Base-by-base conservation (phyloP, 1,284 basidiomycete species). In the Cryptococcus amylolentus region DNA sequence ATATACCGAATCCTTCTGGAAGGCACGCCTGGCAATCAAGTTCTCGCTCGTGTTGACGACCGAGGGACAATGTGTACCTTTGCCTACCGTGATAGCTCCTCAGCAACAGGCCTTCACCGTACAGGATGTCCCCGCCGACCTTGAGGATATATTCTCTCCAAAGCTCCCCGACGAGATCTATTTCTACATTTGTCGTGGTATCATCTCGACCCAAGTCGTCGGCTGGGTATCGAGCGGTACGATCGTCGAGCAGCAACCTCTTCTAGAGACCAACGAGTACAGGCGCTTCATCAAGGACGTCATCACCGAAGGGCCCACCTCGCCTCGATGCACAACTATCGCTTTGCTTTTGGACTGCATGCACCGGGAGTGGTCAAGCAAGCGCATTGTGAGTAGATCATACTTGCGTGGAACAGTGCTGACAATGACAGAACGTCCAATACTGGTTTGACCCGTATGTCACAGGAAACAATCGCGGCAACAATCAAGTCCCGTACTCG, bases 111-210 rank as follows among this genome's bases (percentile, higher is more conserved):
- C 73, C 45, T 65, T 87, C 48, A 90, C 89, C 0, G 84, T 88
- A 0, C 85, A 87, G 26, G 95, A 98, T 66, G 86, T 98, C 39
- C 95, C 95, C 1, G 77, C 80, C 44, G 95, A 98, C 78, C 80
- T 99, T 40, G 89, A 96, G 72, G 93, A 97, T 52, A 88, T 98
- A 63, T 98, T 98, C 79, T 96, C 93, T 3, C 83, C 90, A 73
- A 88, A 92, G 39, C 82, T 99, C 16, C 95, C 96, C 0, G 95
- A 98, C 77, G 94, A 98, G 73, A 83, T 98, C 56, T 98, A 95
- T 80, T 95, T 88, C 77, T 95, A 97, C 75, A 83, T 98, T 57
- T 97, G 93, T 47, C 86, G 92, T 16, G 95, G 95, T 7, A 83
- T 98, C 27, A 78, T 98, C 56, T 86, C 87, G 12, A 88, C 92